Evolutionary conservation across 148 eudicot species (phyloP).

Genomic region (Chenopodium berlandieri): DNA sequence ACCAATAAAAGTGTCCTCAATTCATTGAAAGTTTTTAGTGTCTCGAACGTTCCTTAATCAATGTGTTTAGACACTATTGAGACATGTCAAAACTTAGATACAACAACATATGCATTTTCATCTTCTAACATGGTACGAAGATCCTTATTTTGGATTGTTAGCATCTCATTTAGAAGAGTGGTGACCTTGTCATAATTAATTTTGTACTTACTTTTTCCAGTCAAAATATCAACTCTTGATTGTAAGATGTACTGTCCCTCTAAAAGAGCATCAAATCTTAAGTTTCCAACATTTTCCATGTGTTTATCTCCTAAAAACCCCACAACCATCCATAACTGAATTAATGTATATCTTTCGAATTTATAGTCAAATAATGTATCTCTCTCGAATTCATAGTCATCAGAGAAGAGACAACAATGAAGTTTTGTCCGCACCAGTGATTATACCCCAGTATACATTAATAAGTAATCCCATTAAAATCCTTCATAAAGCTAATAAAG

Average conservation of each 20-base stretch:
- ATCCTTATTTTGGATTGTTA: not conserved
- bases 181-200: not conserved
- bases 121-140: not conserved
- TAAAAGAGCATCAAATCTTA: not conserved
- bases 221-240: not conserved
- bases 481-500: too few relatives aligned
- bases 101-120: not conserved
- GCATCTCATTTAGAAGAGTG: not conserved
- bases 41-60: not conserved
- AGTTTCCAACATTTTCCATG: not conserved
- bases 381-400: slow-evolving; percentile 11
- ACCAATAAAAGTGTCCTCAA: slow-evolving; percentile 11
- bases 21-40: not conserved
- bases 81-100: not conserved
- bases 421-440: not conserved
- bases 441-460: too few relatives aligned
- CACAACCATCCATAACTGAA: slow-evolving; percentile 4
- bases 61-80: not conserved
- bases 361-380: not conserved
- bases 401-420: not conserved
- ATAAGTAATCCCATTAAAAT: too few relatives aligned
- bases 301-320: not conserved
- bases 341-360: not conserved
- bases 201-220: slow-evolving; percentile 4
- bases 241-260: not conserved